Base-by-base conservation (phyloP, 768 basidiomycete genomes). In the Xerocomellus intermedius region DNA sequence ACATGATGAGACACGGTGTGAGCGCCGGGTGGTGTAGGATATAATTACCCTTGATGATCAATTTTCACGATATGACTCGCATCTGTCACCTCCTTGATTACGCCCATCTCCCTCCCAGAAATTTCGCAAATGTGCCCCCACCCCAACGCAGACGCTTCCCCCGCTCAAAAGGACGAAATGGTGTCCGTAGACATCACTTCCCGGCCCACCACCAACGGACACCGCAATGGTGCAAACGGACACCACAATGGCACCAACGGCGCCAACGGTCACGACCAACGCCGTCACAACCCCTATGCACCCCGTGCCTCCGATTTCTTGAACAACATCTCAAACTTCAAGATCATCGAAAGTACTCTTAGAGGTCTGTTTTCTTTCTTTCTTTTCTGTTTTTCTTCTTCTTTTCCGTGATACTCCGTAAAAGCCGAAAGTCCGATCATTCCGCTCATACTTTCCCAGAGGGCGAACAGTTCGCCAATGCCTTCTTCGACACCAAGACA, bases 401-500 rank as follows among this genome's bases (percentile, higher is more conserved):
- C n/a, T 26, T 13, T 3, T 24, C 38, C 13, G 21, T n/a, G 8
- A 14, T 13, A 9, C 17, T 10, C 24, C 7, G 37, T 16, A 24
- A 33, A 56, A 43, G 36, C 60, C 55, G 49, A 63, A 43, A 32
- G 16, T 52, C 58, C 63, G 52, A 64, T 46, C 30, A 56, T 33
- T 55, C 42, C 41, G 38, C 60, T 59, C 51, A 59, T 43, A 16
- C 39, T 2, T 32, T 57, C 48, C 37, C 64, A 96, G 95, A 97
- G 88, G 95, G 94, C 54, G 95, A 97, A 73, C 95, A 99, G 72
- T 99, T 99, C 66, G 97, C 97, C 59, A 99, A 98, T 69, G 96
- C 97, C 50, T 99, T 99, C 82, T 99, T 98, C 71, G 96, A 97
- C 70, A 94, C 94, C 70, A 94, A 95, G 79, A 98, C 95, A 76